phyloP scores from a whole-genome alignment of 192 early-diverging fungal genomes.

The Coemansia javaensis region DNA sequence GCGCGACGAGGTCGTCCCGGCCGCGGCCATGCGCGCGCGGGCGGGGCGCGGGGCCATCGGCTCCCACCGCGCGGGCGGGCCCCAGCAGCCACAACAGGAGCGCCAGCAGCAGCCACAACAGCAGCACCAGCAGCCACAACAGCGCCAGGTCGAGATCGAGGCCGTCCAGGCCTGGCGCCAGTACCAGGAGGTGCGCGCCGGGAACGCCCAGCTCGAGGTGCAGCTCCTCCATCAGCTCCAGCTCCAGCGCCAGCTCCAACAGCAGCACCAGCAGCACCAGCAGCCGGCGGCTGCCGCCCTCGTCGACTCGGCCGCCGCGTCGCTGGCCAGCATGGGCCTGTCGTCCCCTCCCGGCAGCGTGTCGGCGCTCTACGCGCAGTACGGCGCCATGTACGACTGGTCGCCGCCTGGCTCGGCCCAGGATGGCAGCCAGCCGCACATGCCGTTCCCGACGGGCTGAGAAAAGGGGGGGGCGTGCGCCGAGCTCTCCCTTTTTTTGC shows the following conservation, averaged over 20 bases:
- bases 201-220: too few species aligned
- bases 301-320: conserved; percentile 11
- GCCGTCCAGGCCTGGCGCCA: conserved; percentile 30
- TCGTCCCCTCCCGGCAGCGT: conserved; percentile 3
- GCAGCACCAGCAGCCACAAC: too few species aligned
- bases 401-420: too few species aligned
- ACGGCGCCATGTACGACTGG: neutral
- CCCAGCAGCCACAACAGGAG: neutral
- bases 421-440: too few species aligned
- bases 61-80: conserved; percentile 7
- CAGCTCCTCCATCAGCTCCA: conserved; percentile 19
- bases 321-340: conserved; percentile 10
- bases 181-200: too few species aligned
- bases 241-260: conserved; percentile 20
- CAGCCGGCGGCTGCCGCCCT: conserved; percentile 26
- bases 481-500: too few species aligned
- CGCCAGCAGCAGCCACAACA: neutral
- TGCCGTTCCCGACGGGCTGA: too few species aligned
- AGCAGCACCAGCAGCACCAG: conserved; percentile 31
- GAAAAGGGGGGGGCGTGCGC: too few species aligned
- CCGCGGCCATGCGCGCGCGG: conserved; percentile 8
- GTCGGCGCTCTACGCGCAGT: neutral
- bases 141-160: too few species aligned
- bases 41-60: conserved; percentile 16
- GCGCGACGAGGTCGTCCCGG: conserved; percentile 23